Percentiles rank a stretch among this genome's conserved stretches.
phyloP scores from a whole-genome alignment of 176 grass and related monocot species.

The Bromus sterilis region DNA sequence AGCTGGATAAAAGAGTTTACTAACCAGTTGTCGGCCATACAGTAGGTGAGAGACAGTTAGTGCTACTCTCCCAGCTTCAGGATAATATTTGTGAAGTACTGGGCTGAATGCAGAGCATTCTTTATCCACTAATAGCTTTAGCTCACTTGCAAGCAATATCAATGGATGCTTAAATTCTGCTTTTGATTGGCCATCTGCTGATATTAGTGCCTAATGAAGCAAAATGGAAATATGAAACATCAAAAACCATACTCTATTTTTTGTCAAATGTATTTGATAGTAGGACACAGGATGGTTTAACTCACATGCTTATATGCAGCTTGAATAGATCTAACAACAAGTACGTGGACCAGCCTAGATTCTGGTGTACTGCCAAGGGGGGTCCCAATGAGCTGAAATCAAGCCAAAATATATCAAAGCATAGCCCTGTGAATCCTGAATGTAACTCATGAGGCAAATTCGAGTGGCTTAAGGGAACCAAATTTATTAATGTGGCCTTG shows the following conservation, averaged over 20 bases:
- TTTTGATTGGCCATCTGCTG: slow-evolving; percentile 40
- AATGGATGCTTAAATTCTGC: slow-evolving; percentile 51
- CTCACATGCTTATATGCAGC: slow-evolving; percentile 69
- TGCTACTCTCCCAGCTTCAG: slow-evolving; percentile 59
- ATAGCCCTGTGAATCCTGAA: background rate
- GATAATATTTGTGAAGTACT: slow-evolving; percentile 53
- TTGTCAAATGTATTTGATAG: background rate
- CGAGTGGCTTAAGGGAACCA: background rate
- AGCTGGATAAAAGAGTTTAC: slow-evolving; percentile 19
- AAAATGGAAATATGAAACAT: background rate
- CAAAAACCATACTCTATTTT: background rate
- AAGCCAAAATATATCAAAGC: slow-evolving; percentile 11
- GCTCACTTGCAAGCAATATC: slow-evolving; percentile 50
- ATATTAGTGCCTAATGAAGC: slow-evolving; percentile 41
- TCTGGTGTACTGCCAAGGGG: slow-evolving; percentile 26
- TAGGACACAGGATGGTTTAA: background rate
- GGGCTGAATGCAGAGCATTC: slow-evolving; percentile 56
- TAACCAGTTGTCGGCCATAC: slow-evolving; percentile 78
- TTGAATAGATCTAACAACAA: slow-evolving; percentile 71
- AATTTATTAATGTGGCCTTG: background rate
- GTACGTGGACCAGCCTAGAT: slow-evolving; percentile 48
- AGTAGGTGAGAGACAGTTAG: slow-evolving; percentile 56
- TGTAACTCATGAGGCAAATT: background rate
- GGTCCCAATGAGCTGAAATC: slow-evolving; percentile 47
- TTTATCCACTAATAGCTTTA: slow-evolving; percentile 68